Evolutionary conservation across 176 grass and related monocot species (phyloP).

Genomic region (Puya raimondii): DNA sequence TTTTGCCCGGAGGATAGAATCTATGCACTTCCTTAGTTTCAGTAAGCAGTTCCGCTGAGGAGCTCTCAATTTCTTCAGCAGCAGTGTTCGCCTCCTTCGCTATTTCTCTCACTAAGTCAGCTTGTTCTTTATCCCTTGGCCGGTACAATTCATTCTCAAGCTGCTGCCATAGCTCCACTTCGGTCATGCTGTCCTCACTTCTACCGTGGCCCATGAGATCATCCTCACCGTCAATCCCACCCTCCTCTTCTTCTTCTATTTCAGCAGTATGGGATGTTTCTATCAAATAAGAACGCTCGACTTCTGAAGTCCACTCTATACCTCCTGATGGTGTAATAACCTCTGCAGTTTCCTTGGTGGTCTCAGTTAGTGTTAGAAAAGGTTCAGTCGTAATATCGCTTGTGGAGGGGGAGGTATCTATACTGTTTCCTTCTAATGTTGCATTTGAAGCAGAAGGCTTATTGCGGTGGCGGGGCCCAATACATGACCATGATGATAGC

Average conservation of each 20-base stretch:
- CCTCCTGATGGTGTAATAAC: slow-evolving; percentile 37
- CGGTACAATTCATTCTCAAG: slow-evolving; percentile 76
- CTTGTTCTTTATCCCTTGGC: slow-evolving; percentile 36
- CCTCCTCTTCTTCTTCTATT: slow-evolving; percentile 33
- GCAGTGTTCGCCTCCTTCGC: slow-evolving; percentile 38
- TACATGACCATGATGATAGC: slow-evolving; percentile 90
- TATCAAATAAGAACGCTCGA: slow-evolving; percentile 29
- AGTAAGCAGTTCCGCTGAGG: slow-evolving; percentile 32
- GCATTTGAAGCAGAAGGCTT: slow-evolving; percentile 37
- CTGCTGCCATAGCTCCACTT: slow-evolving; percentile 87
- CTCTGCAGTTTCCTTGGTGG: slow-evolving; percentile 31
- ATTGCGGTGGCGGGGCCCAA: slow-evolving; percentile 62
- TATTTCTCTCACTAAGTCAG: slow-evolving; percentile 57
- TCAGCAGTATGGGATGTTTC: slow-evolving; percentile 30
- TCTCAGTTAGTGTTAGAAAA: slow-evolving; percentile 32
- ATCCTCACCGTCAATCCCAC: slow-evolving; percentile 15
- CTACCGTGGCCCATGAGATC: slow-evolving; percentile 17
- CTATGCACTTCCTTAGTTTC: slow-evolving; percentile 69
- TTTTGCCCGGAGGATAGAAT: slow-evolving; percentile 92
- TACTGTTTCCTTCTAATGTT: slow-evolving; percentile 31
- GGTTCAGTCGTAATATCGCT: slow-evolving; percentile 21
- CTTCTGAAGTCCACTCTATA: slow-evolving; percentile 30
- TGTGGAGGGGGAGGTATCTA: slow-evolving; percentile 16
- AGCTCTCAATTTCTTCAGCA: slow-evolving; percentile 23
- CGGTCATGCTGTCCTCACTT: slow-evolving; percentile 45